Conservation (phyloP, 805 yeast species). For the Barnettozyma siamensis region DNA sequence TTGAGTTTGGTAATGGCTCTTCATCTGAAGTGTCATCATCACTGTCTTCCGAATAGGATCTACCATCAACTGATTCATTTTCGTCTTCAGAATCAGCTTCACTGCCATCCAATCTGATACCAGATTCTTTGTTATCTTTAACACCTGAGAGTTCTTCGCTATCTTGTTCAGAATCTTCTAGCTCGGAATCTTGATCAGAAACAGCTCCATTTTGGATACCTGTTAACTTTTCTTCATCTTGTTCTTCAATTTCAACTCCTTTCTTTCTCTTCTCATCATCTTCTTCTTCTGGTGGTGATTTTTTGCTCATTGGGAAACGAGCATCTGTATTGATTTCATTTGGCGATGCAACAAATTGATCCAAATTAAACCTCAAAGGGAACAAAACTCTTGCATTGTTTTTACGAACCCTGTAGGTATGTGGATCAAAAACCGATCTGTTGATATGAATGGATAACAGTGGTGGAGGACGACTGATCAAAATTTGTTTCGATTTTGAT, state of each 20-base stretch:
- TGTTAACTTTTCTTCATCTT: not conserved
- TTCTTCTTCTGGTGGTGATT: conserved; percentile 20
- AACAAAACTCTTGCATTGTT: conserved; percentile 79
- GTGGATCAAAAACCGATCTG: conserved; percentile 87
- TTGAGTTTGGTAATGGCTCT: conserved; percentile 8
- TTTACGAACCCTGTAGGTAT: conserved; percentile 76
- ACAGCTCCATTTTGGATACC: no score
- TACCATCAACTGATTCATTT: not conserved
- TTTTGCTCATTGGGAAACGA: conserved; percentile 60
- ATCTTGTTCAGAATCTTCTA: conserved; percentile 3
- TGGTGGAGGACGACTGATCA: conserved; percentile 77
- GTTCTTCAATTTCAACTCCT: conserved; percentile 1
- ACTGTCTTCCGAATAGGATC: not conserved
- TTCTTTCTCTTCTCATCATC: conserved; percentile 6
- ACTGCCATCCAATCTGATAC: not conserved
- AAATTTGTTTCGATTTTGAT: conserved; percentile 77
- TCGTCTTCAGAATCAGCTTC: conserved; percentile 9
- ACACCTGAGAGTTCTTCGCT: not conserved
- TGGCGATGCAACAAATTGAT: conserved; percentile 64
- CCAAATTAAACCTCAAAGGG: conserved; percentile 62
- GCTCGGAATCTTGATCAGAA: no score
- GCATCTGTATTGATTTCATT: conserved; percentile 76
- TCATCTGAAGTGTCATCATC: conserved; percentile 4
- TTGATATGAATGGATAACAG: conserved; percentile 82
- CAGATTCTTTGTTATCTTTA: not conserved